Base-by-base conservation (phyloP, 352 stramenopile genomes). In the Pythium dissotocum region DNA sequence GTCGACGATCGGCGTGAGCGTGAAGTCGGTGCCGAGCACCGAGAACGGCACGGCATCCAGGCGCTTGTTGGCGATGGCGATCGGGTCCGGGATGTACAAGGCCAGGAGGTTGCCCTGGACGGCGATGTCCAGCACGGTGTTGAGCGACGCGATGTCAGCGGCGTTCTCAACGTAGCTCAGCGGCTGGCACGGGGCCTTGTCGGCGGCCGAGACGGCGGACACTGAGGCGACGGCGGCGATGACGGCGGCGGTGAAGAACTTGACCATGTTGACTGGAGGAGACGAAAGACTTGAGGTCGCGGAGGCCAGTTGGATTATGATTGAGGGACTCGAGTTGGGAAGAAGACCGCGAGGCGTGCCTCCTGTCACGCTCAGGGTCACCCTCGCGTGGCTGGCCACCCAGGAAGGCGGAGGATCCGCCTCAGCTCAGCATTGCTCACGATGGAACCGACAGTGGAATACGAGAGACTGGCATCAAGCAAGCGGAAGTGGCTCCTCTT, bases 1-100 rank as follows among this genome's bases (percentile, higher is more conserved):
- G 52, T 87, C 70, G 71, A 89, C 78, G 18, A 76, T 75, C 12
- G 81, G 81, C 59, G 79, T 87, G 66, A 83, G 58, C 32, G 64
- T 69, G 61, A 89, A 87, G 64, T 81, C 72, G 53, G 77, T 63
- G 63, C 79, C 77, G 30, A 89, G 78, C 52, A 87, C 67, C 26
- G 71, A 82, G 61, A 83, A 84, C 36, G 77, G 73, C 49, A 84
- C 60, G 36, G 68, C 76, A 52, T 76, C 74, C 24, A 88, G 65
- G 12, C 68, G 77, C 63, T 88, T 72, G 69, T 81, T 62, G 24
- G 67, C 55, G 32, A 86, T 52, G 32, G 67, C 46, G 32, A 83
- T 55, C 49, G 80, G 80, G 65, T 88, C 79, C 26, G 68, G 62
- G 32, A 87, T 28, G 70, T 75, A 76, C 21, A 60, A 65, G 14